These are phyloP conservation scores for Albugo laibachii DNA, from an alignment of 352 stramenopile genomes.

Conservation along the genomic window DNA sequence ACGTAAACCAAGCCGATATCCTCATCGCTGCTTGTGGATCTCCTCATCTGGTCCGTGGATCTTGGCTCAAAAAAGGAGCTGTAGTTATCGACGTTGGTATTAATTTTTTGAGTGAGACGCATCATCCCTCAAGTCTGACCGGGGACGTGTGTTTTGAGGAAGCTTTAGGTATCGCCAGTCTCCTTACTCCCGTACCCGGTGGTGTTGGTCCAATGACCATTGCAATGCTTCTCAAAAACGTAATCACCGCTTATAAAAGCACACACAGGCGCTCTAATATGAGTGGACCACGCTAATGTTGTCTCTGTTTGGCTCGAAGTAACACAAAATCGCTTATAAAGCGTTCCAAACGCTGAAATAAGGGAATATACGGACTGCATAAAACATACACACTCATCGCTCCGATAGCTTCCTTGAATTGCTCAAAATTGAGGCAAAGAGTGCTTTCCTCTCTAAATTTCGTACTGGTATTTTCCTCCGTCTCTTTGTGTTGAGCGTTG, in stretches of 20 bases:
- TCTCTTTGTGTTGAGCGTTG: constrained; percentile 42
- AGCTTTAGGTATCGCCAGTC: constrained; percentile 59
- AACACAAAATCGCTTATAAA: constrained; percentile 63
- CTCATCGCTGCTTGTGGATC: constrained; percentile 92
- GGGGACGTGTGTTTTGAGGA: constrained; percentile 91
- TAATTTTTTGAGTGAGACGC: constrained; percentile 85
- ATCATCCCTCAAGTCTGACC: constrained; percentile 67
- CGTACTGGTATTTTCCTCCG: constrained; percentile 10
- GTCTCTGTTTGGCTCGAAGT: constrained; percentile 42
- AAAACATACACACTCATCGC: constrained; percentile 61
- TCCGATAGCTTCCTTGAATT: constrained; percentile 52
- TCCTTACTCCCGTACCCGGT: constrained; percentile 93
- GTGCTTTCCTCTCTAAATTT: background rate
- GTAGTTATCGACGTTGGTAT: constrained; percentile 99
- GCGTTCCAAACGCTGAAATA: constrained; percentile 57
- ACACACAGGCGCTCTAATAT: constrained; percentile 2
- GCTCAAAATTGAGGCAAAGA: constrained; percentile 32
- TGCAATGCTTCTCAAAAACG: constrained; percentile 86
- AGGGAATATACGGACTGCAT: constrained; percentile 54
- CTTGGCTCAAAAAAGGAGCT: constrained; percentile 94
- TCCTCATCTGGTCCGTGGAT: constrained; percentile 85
- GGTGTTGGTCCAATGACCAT: constrained; percentile 99
- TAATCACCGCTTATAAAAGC: constrained; percentile 51
- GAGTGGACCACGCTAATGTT: background rate
- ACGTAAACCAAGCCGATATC: constrained; percentile 89